Percentiles rank a stretch among this genome's conserved stretches.
phyloP scores from a whole-genome alignment of 1,284 basidiomycete genomes.

The Ceratobasidium sp. region DNA sequence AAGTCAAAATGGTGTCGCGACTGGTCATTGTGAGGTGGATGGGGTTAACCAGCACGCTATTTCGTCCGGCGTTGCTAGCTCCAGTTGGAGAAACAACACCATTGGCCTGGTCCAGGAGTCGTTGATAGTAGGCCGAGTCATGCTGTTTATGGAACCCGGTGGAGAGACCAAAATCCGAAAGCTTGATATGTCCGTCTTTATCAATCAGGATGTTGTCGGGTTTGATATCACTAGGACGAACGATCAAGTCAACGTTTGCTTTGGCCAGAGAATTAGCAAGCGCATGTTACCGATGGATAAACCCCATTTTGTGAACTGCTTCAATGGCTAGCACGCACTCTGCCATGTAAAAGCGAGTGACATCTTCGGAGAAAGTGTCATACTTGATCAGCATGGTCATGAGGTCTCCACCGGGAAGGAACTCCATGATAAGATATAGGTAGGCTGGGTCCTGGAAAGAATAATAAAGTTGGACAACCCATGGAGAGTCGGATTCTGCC shows the following conservation, averaged over 20 bases:
- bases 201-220: constrained; percentile 98
- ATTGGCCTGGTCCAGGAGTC: constrained; percentile 59
- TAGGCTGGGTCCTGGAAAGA: constrained; percentile 98
- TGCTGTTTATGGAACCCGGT: constrained; percentile 96
- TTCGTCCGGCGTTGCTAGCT: constrained; percentile 58
- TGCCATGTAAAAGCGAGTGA: constrained; percentile 99
- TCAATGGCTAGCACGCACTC: constrained; percentile 98
- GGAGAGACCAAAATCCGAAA: constrained; percentile 96
- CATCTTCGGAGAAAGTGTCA: constrained; percentile 98
- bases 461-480: constrained; percentile 98
- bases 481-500: constrained; percentile 96
- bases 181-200: constrained; percentile 90
- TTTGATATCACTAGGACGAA: constrained; percentile 75
- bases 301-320: constrained; percentile 98
- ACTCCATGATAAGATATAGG: constrained; percentile 99
- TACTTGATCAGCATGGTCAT: constrained; percentile 99
- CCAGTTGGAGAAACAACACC: constrained; percentile 53
- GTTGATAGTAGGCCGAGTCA: constrained; percentile 94
- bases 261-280: background rate
- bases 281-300: constrained; percentile 88
- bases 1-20: constrained; percentile 94
- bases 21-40: constrained; percentile 95
- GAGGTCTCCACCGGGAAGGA: constrained; percentile 95
- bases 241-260: constrained; percentile 28
- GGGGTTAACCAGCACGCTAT: constrained; percentile 94